Evolutionary conservation across 257 asterid genomes (phyloP).

Genomic region (Ophiorrhiza pumila): DNA sequence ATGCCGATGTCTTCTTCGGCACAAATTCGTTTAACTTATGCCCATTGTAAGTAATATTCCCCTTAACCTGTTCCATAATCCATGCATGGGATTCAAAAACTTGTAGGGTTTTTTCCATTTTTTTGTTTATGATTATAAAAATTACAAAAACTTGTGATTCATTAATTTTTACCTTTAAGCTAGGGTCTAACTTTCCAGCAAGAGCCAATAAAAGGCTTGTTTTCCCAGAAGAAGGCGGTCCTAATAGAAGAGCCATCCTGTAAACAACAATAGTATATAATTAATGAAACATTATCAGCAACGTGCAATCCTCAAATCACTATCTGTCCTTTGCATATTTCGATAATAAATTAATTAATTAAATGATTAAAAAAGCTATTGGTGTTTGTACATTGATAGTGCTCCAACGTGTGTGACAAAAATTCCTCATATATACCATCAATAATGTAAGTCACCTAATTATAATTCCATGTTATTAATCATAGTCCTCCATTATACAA

Average conservation of each 20-base stretch:
- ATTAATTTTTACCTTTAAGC: slow-evolving; percentile 41
- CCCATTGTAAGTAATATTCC: slow-evolving; percentile 83
- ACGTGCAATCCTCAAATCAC: neutral
- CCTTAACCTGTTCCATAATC: slow-evolving; percentile 48
- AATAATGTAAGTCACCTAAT: too few relatives aligned
- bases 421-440: neutral
- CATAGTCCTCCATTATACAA: too few relatives aligned
- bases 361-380: neutral
- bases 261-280: neutral
- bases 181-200: slow-evolving; percentile 50
- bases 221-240: slow-evolving; percentile 73
- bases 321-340: neutral
- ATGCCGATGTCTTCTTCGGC: slow-evolving; percentile 87
- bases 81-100: too few relatives aligned
- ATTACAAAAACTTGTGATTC: too few relatives aligned
- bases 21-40: slow-evolving; percentile 66
- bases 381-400: neutral
- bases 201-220: slow-evolving; percentile 58
- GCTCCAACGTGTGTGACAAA: neutral
- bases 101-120: neutral
- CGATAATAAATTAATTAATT: too few relatives aligned
- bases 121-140: too few relatives aligned
- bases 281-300: slow-evolving; percentile 1
- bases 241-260: slow-evolving; percentile 67
- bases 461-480: too few relatives aligned